These are phyloP conservation scores for Trapa bicornis DNA, from an alignment of 345 rosid genomes.

Conservation along the genomic window DNA sequence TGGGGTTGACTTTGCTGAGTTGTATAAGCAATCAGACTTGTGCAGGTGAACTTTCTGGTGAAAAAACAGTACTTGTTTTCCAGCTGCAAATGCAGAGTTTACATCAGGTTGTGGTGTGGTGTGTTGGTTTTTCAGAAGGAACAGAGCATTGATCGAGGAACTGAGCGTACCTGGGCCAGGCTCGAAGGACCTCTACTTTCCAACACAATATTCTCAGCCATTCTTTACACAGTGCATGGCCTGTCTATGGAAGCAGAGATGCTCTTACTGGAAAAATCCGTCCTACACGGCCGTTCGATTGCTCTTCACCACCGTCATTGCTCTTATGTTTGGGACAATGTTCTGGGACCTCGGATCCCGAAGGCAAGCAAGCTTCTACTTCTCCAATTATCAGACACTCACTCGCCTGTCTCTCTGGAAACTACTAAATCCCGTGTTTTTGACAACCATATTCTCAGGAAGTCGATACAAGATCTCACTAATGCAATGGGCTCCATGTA, in stretches of 20 bases:
- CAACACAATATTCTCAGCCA: constrained; percentile 21
- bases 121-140: constrained; percentile 22
- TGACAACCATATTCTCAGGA: constrained; percentile 4
- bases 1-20: constrained; percentile 17
- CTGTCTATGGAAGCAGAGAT: constrained; percentile 34
- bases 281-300: constrained; percentile 25
- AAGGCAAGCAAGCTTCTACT: constrained; percentile 11
- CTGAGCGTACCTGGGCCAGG: constrained; percentile 17
- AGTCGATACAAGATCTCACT: constrained; percentile 16
- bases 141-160: constrained; percentile 28
- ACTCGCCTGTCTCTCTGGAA: too few relatives aligned
- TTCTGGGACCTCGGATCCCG: constrained; percentile 25
- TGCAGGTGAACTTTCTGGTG: background rate
- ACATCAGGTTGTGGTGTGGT: too few relatives aligned
- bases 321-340: constrained; percentile 18
- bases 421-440: too few relatives aligned
- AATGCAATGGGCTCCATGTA: constrained; percentile 28
- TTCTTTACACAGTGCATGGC: constrained; percentile 22
- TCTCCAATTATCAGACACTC: background rate
- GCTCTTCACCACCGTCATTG: constrained; percentile 16
- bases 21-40: constrained; percentile 21
- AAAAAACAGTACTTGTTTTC: too few relatives aligned
- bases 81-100: too few relatives aligned
- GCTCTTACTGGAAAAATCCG: constrained; percentile 36
- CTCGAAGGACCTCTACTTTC: constrained; percentile 26